phyloP scores from a whole-genome alignment of 1,139 yeast species.

The Sugiyamaella novakii region DNA sequence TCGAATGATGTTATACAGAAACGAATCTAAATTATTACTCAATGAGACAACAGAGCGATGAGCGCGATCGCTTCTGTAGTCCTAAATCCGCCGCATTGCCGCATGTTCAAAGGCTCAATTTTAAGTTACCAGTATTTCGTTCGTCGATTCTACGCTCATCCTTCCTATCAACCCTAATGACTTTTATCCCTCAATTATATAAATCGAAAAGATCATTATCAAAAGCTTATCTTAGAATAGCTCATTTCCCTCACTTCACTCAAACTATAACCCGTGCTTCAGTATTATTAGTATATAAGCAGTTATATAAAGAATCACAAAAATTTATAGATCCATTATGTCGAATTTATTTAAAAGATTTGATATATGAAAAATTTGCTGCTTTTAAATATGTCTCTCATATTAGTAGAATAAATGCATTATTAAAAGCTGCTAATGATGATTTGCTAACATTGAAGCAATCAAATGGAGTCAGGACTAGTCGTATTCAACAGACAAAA shows the following conservation, averaged over 20 bases:
- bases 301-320: slow-evolving; percentile 24
- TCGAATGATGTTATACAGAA: too few species aligned
- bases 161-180: background rate
- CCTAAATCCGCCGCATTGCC: too few species aligned
- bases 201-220: slow-evolving; percentile 2
- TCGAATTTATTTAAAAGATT: slow-evolving; percentile 26
- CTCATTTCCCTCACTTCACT: slow-evolving; percentile 31
- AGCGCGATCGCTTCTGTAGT: too few species aligned
- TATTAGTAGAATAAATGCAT: slow-evolving; percentile 22
- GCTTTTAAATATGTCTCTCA: slow-evolving; percentile 30
- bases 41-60: too few species aligned
- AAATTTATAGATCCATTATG: slow-evolving; percentile 32
- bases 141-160: background rate
- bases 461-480: slow-evolving; percentile 21
- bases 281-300: slow-evolving; percentile 27
- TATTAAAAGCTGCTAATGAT: slow-evolving; percentile 24
- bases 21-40: too few species aligned
- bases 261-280: slow-evolving; percentile 19
- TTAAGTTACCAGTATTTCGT: background rate
- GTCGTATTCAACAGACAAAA: slow-evolving; percentile 18
- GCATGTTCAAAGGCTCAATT: too few species aligned
- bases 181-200: background rate
- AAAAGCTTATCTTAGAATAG: background rate
- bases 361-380: slow-evolving; percentile 28
- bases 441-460: slow-evolving; percentile 20